Evolutionary conservation across 441 rosid genomes (phyloP), one percentile per base, ranked within the genome.

Genomic region (Populus tomentosa): DNA sequence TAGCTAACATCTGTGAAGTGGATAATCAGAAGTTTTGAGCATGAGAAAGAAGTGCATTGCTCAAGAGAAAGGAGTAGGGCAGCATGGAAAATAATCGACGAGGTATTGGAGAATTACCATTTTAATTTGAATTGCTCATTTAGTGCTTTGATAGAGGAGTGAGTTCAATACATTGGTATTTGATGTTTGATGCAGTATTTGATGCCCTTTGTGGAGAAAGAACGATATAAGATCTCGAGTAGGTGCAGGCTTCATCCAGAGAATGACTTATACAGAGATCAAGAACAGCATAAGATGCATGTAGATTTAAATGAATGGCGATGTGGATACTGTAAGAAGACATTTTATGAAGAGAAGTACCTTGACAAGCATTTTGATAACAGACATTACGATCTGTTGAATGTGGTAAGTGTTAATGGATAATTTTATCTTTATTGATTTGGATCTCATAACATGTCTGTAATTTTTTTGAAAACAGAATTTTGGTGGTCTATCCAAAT

Each of bases 61-160:
- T 92, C 97, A n/a, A 80, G 99, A 82, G 95, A 91, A 77, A 88
- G 99, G 87, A 96, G 98, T 81, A 83, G 92, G 81, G 88, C 91
- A 0, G 99, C 98, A 10, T 86, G 98, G 97, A 76, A 87, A 78
- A 91, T 92, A 79, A 88, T 94, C 38, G 90, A 89, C 80, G 96
- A 94, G 89, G 99, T 92, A 80, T 81, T 66, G 69, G 77, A 82
- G 74, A 36, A 14, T n/a, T 33, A 30, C 70, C 71, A 2, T 56
- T 46, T 13, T 26, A 61, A 32, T 23, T 62, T 42, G n/a, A 10
- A 50, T 3, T 71, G 24, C 35, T 35, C 10, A 16, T 18, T 75
- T 74, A 46, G 76, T 23, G 70, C 30, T 35, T 73, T 56, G 21
- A 18, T n/a, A 38, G 8, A 20, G 14, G 35, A 13, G 30, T 18